Base-by-base conservation (phyloP, 805 yeast species). In the Myxozyma sirexii region DNA sequence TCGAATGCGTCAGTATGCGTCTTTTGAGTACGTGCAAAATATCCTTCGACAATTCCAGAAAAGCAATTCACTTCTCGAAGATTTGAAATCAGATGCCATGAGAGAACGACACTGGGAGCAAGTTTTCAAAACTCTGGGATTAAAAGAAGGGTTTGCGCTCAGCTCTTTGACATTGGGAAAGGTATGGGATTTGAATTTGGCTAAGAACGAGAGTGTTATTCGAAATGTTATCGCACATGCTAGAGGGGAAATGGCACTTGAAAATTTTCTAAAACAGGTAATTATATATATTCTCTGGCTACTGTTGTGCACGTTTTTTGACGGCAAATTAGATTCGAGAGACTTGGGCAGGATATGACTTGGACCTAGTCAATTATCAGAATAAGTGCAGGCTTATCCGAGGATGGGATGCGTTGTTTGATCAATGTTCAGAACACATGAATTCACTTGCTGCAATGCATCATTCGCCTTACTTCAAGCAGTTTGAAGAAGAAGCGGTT, bases 371-470 rank as follows among this genome's bases (percentile, higher is more conserved):
- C 65, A 77, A 78, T 27, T 86, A 80, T 69, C 78, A 79, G 50
- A 77, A 79, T 31, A 80, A 81, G 29, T 76, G 82, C 59, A 72
- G 81, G 2, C 75, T 90, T 35, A 82, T 92, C 3, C 82, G 78
- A 48, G 84, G 86, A 52, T 90, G 97, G 88, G 86, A 84, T 51
- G 65, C 60, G 0, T 63, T 91, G 3, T 82, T 88, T 59, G 84
- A 82, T 37, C 78, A 78, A 13, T 80, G 86, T 43, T 77, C 78
- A 0, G 85, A 83, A 23, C 87, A 90, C 69, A 68, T 90, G 49
- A 82, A 81, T 44, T 78, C 86, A 0, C 75, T 93, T 48, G 67
- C 77, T 0, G 83, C 93, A 1, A 90, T 91, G 90, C 84, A 80
- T 55, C 79, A 81, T 62, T 90, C 97, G 0, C 79, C 84, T 0